Conservation (phyloP, 257 asterid genomes). For the Nicotiana benthamiana region DNA sequence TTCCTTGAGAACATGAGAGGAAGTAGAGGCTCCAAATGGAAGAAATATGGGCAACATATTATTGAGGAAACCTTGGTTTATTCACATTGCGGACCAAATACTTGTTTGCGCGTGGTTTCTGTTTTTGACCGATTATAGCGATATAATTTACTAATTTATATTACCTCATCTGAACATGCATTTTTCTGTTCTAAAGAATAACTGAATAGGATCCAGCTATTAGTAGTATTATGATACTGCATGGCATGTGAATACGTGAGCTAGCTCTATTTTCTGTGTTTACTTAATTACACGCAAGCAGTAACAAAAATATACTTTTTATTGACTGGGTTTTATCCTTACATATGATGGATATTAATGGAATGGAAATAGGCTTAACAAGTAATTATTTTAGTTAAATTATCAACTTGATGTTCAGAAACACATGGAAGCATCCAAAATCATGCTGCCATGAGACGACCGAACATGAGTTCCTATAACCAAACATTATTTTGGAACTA, state of each 20-base stretch:
- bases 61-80: not conserved
- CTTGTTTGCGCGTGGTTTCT: not conserved
- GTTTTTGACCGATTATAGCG: not conserved
- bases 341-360: not conserved
- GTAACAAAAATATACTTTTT: too few relatives aligned
- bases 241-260: not conserved
- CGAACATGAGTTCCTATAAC: not conserved
- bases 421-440: not conserved
- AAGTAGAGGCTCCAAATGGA: not conserved
- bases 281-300: too few relatives aligned
- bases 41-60: not conserved
- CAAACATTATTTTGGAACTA: not conserved
- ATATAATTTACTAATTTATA: not conserved
- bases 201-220: not conserved
- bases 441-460: not conserved
- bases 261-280: too few relatives aligned
- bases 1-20: not conserved
- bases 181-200: not conserved
- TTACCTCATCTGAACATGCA: not conserved
- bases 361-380: too few relatives aligned
- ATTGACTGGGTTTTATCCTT: not conserved
- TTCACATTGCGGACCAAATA: constrained; percentile 1
- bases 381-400: not conserved
- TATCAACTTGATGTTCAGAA: not conserved
- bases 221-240: not conserved